Evolutionary conservation across 208 protist species (phyloP), one percentile per base, ranked within the genome.

Genomic region (Tritrichomonas foetus): DNA sequence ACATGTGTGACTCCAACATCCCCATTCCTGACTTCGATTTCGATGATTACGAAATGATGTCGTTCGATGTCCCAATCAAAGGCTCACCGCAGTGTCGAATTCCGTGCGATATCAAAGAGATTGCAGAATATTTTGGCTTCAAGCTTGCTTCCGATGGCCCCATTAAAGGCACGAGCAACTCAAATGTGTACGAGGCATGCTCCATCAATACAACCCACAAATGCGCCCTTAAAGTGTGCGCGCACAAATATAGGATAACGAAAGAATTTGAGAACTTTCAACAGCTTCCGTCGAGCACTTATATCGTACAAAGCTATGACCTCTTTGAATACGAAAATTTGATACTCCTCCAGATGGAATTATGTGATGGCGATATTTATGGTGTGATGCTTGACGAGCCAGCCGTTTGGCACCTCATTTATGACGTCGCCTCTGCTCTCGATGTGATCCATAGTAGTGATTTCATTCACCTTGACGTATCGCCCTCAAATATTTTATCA

Each of bases 401-500:
- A 16, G 3, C 8, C 13, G 25, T 69, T n/a, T 69, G 64, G 64
- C 8, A 69, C 13, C 64, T 69, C 3, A 69, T 69, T 69, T 25
- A 69, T n/a, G 64, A 69, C 25, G n/a, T 69, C 5, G 8, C 22
- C 8, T 11, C 8, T 8, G 64, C 64, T n/a, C 25, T 69, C 16
- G n/a, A 69, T 33, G 25, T 69, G n/a, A 69, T 69, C 8, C 64
- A 69, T 69, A n/a, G 3, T 30, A n/a, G 16, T n/a, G 64, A n/a
- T 33, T 89, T 47, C 16, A 89, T 89, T 0, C 78, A 89, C 57
- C 39, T 89, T 39, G 78, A 89, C 57, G 44, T 89, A 44, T 89
- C 78, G 16, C 78, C 78, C 13, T 47, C 78, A 89, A 89, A 89
- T 89, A 89, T 89, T 36, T 57, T 89, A 57, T 5, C 3, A n/a